Percentiles rank a stretch among this genome's conserved stretches.
Conservation (phyloP, 1,139 yeast genomes). For the Geotrichum reessii region DNA sequence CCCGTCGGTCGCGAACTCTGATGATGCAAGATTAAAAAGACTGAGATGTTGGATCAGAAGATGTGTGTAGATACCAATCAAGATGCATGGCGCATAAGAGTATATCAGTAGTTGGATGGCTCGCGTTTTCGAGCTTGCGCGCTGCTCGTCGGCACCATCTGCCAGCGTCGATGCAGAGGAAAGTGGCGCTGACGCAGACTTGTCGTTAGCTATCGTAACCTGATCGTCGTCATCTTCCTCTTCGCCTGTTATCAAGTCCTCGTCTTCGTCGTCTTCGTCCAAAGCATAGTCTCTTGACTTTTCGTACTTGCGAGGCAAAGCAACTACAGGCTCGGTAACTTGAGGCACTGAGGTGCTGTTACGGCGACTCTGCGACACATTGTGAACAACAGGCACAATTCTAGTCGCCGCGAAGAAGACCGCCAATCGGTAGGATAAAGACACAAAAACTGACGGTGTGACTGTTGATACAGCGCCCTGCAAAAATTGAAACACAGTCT, state of each 20-base stretch:
- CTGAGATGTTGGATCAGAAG: conserved; percentile 86
- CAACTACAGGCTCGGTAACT: neutral
- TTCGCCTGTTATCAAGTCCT: neutral
- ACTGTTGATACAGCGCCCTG: conserved; percentile 65
- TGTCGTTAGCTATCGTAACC: neutral
- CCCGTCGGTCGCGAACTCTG: neutral
- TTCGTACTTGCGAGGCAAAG: neutral
- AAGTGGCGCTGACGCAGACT: neutral
- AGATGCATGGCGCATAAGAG: conserved; percentile 87
- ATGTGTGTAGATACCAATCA: conserved; percentile 92
- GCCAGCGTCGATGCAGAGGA: conserved; percentile 13
- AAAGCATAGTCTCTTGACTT: conserved; percentile 1
- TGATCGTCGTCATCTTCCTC: conserved; percentile 6
- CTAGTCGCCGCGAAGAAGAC: conserved; percentile 93
- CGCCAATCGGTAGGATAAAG: conserved; percentile 75
- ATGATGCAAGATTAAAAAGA: conserved; percentile 39
- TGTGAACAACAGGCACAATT: conserved; percentile 58
- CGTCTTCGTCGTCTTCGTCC: conserved; percentile 1
- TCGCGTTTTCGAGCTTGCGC: conserved; percentile 8
- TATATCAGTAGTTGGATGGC: conserved; percentile 49
- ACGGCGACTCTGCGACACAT: conserved; percentile 14
- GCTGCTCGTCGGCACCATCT: neutral
- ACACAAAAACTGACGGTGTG: conserved; percentile 74
- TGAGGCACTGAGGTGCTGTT: neutral
- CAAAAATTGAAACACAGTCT: conserved; percentile 65